These are phyloP conservation scores for Fusarium duplospermum DNA, from an alignment of 2,329 filamentous ascomycete genomes.

Conservation along the genomic window DNA sequence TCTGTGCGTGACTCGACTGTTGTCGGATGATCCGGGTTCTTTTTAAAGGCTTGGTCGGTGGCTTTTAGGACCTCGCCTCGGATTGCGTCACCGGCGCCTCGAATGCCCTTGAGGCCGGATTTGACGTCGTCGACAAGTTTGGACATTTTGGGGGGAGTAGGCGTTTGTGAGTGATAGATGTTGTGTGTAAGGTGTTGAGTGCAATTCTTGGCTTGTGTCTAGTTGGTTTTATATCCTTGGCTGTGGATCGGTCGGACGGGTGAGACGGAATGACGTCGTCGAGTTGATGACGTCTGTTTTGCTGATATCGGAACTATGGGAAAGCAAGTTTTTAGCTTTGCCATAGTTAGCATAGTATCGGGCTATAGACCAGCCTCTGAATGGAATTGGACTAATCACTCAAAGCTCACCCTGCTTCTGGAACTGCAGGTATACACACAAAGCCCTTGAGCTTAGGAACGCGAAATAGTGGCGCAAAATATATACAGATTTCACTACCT, in stretches of 20 bases:
- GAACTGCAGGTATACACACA: no score
- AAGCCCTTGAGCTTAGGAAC: no score
- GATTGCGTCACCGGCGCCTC: constrained; percentile 38
- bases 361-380: not conserved
- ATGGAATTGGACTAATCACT: not conserved
- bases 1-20: not conserved
- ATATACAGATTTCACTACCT: no score
- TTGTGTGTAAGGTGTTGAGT: not conserved
- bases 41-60: constrained; percentile 38
- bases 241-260: not conserved
- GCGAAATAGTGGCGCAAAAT: no score
- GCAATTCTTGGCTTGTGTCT: not conserved
- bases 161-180: not conserved
- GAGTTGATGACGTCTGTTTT: not conserved
- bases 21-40: constrained; percentile 24
- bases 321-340: not conserved
- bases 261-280: constrained; percentile 1
- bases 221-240: not conserved
- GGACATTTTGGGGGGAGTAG: constrained; percentile 20
- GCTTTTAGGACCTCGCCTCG: constrained; percentile 33
- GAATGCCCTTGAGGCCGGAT: constrained; percentile 38
- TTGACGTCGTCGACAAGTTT: constrained; percentile 40
- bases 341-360: not conserved
- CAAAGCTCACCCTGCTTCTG: not conserved
- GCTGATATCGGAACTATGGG: not conserved